These are phyloP conservation scores for Alternaria metachromatica DNA, from an alignment of 2,329 filamentous ascomycete species.

Conservation along the genomic window DNA sequence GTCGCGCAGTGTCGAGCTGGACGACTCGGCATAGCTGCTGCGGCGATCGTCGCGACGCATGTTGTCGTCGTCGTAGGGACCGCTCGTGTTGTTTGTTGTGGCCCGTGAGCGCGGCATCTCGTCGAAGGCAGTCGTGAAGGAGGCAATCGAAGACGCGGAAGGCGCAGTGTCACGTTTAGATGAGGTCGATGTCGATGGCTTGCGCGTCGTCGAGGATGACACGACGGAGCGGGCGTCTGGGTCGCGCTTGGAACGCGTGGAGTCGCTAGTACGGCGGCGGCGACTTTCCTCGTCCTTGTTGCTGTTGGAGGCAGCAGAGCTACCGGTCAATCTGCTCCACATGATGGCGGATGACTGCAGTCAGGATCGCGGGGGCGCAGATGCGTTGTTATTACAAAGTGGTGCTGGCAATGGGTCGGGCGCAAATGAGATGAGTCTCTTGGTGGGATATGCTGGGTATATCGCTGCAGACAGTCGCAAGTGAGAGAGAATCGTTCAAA, in stretches of 20 bases:
- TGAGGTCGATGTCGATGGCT: slow-evolving; percentile 26
- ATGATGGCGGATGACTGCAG: slow-evolving; percentile 33
- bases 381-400: slow-evolving; percentile 24
- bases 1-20: slow-evolving; percentile 36
- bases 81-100: slow-evolving; percentile 25
- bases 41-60: slow-evolving; percentile 37
- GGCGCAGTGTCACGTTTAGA: slow-evolving; percentile 39
- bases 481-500: slow-evolving; percentile 25
- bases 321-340: slow-evolving; percentile 49
- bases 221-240: slow-evolving; percentile 44
- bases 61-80: slow-evolving; percentile 42
- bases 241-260: slow-evolving; percentile 43
- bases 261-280: slow-evolving; percentile 31
- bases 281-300: slow-evolving; percentile 38
- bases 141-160: slow-evolving; percentile 46
- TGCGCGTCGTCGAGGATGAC: slow-evolving; percentile 44
- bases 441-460: slow-evolving; percentile 31
- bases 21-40: slow-evolving; percentile 40
- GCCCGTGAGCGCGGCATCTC: slow-evolving; percentile 31
- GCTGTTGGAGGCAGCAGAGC: slow-evolving; percentile 32
- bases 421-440: slow-evolving; percentile 23
- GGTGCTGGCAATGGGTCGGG: slow-evolving; percentile 24
- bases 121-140: slow-evolving; percentile 51
- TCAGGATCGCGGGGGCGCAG: slow-evolving; percentile 11
- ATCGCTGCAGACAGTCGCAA: slow-evolving; percentile 28